Percentiles rank a stretch among this genome's conserved stretches.
Conservation (phyloP, 2,329 filamentous ascomycete genomes). For the Hypoxylon sp. region DNA sequence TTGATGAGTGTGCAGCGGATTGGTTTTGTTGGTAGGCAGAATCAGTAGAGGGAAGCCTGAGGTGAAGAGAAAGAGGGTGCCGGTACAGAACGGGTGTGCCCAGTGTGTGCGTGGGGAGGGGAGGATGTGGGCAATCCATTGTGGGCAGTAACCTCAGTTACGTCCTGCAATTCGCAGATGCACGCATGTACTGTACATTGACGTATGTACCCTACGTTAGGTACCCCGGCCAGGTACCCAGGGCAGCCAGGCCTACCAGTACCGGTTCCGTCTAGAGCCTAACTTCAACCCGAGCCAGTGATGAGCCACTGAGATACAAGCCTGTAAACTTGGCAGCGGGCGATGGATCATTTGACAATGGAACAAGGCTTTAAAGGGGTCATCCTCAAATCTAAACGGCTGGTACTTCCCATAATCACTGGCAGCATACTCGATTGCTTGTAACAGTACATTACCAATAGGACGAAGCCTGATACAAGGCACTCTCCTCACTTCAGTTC, state of each 20-base stretch:
- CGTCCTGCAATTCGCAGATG: slow-evolving; percentile 21
- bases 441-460: background rate
- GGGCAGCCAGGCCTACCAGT: slow-evolving; percentile 10
- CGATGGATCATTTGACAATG: slow-evolving; percentile 42
- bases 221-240: slow-evolving; percentile 25
- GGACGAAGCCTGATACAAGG: slow-evolving; percentile 22
- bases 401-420: slow-evolving; percentile 33
- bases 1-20: slow-evolving; percentile 38
- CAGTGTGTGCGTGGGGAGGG: slow-evolving; percentile 32
- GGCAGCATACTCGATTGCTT: slow-evolving; percentile 19
- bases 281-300: slow-evolving; percentile 29
- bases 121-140: slow-evolving; percentile 27
- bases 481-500: slow-evolving; percentile 19
- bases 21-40: slow-evolving; percentile 41
- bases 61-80: slow-evolving; percentile 29
- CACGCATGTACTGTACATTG: slow-evolving; percentile 24
- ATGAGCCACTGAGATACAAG: slow-evolving; percentile 22
- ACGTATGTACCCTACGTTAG: slow-evolving; percentile 11
- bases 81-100: slow-evolving; percentile 29
- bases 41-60: slow-evolving; percentile 37
- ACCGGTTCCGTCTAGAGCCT: slow-evolving; percentile 38
- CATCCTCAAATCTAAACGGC: slow-evolving; percentile 41
- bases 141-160: slow-evolving; percentile 28
- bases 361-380: slow-evolving; percentile 35
- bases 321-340: slow-evolving; percentile 41